A percentile compares a stretch with the other conserved stretches of the same genome.
phyloP scores from a whole-genome alignment of 495 filamentous ascomycete genomes.

The Glutinoglossum americanum region DNA sequence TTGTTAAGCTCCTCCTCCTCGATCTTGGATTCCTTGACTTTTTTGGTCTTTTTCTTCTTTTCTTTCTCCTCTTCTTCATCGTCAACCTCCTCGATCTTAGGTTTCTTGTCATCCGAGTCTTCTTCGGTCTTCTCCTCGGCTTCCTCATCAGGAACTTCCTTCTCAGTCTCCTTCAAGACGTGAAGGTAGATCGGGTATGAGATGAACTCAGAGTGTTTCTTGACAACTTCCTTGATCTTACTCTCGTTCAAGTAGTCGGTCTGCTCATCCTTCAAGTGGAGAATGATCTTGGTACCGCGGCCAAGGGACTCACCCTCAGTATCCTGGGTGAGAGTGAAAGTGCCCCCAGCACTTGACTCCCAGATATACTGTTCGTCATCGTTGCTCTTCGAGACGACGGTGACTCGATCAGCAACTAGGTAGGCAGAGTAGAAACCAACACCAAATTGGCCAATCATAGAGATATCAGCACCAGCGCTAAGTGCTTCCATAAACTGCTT shows the following conservation, averaged over 20 bases:
- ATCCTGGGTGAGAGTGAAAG: conserved; percentile 83
- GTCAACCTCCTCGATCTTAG: conserved; percentile 67
- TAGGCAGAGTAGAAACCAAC: conserved; percentile 99
- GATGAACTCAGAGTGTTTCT: conserved; percentile 99
- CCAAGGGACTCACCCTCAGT: conserved; percentile 77
- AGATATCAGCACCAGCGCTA: conserved; percentile 94
- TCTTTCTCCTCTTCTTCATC: conserved; percentile 71
- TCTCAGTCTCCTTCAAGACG: conserved; percentile 97
- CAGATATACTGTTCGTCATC: conserved; percentile 99
- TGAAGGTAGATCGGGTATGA: conserved; percentile 99
- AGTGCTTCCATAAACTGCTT: conserved; percentile 99
- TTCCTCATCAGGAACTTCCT: conserved; percentile 92
- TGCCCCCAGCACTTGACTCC: conserved; percentile 94
- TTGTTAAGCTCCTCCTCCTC: conserved; percentile 99
- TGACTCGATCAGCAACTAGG: conserved; percentile 92
- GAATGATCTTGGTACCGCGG: conserved; percentile 92
- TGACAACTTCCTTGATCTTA: conserved; percentile 99
- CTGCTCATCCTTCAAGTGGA: conserved; percentile 98
- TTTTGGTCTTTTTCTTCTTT: conserved; percentile 94
- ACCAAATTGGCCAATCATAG: conserved; percentile 99
- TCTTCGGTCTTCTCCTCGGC: conserved; percentile 49
- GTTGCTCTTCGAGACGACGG: conserved; percentile 92
- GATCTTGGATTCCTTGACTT: conserved; percentile 92
- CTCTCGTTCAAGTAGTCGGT: conserved; percentile 92
- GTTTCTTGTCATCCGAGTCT: conserved; percentile 47